phyloP scores from a whole-genome alignment of 139 green algal species.

The Micractinium sp. region DNA sequence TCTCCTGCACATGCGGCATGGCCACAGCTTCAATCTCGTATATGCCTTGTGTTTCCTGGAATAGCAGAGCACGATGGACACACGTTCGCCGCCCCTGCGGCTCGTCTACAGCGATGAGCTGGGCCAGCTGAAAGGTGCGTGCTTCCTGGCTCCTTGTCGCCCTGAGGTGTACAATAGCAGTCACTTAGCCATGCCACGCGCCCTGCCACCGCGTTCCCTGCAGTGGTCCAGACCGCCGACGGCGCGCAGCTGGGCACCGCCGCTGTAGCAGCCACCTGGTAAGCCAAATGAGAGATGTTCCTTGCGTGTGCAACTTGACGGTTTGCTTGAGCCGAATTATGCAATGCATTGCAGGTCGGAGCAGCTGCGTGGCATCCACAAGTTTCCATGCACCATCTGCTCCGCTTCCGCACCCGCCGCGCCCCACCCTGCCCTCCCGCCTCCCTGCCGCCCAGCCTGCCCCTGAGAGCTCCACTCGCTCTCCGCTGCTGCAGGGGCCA shows the following conservation, averaged over 20 bases:
- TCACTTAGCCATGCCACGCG: not conserved
- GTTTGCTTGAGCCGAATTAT: not conserved
- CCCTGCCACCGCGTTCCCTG: not conserved
- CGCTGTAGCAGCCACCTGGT: slow-evolving; percentile 26
- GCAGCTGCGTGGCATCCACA: no score
- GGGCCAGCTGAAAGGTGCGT: slow-evolving; percentile 38
- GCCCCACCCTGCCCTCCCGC: not conserved
- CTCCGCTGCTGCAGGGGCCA: slow-evolving; percentile 27
- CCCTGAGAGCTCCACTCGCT: not conserved
- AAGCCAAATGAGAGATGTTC: not conserved
- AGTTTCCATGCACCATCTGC: no score
- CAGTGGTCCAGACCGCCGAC: slow-evolving; percentile 35
- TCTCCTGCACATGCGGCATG: not conserved
- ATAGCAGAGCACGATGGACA: not conserved
- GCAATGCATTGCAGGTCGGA: not conserved
- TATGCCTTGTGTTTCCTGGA: no score
- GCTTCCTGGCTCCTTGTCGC: not conserved
- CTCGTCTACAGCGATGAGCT: slow-evolving; percentile 38
- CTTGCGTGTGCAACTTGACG: not conserved
- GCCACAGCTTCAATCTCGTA: no score
- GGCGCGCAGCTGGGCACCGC: not conserved
- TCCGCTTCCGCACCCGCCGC: not conserved
- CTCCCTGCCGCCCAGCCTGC: not conserved
- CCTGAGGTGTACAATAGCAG: not conserved
- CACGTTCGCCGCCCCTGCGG: slow-evolving; percentile 20